Evolutionary conservation across 2,329 filamentous ascomycete species (phyloP), one percentile per base, ranked within the genome.

Genomic region (Fusarium sp.): DNA sequence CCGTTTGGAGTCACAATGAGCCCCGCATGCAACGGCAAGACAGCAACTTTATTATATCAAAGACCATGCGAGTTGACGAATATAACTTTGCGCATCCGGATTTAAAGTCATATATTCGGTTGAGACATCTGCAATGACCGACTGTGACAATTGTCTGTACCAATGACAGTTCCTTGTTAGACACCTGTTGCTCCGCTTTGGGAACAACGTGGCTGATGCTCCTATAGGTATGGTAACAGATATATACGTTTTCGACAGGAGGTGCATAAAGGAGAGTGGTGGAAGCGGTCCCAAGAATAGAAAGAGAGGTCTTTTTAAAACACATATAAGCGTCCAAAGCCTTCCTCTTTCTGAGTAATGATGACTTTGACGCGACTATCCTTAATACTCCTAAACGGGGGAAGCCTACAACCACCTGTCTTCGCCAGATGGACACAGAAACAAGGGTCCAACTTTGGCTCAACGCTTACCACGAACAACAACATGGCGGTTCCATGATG

Each of bases 131-230:
- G 30, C 23, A 55, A 42, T 51, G 21, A 16, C 45, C 19, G 30
- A 34, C 18, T 37, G 23, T 10, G 25, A 48, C 28, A 30, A 25
- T 16, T 26, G 39, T 25, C 19, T 46, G 61, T 56, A 50, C 34
- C 54, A 63, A 59, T 45, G 12, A 48, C 23, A 28, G n/a, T 30
- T 28, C 44, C 37, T 18, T 13, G 37, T 48, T 34, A 70, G 58
- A 70, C 63, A 67, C 42, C 16, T 25, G 10, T 44, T n/a, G 41
- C 48, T 37, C 65, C 48, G 63, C 45, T 56, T 61, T 51, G 16
- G 44, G 45, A 45, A 41, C 19, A 23, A 34, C 34, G 19, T 26
- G 8, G 41, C 52, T 51, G 43, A 26, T 57, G 13, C 25, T 61
- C 37, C 25, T 28, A 18, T 43, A 30, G 28, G 28, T 30, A 30